Evolutionary conservation across 768 basidiomycete species (phyloP), one percentile per base, ranked within the genome.

Genomic region (Trametes coccinea): DNA sequence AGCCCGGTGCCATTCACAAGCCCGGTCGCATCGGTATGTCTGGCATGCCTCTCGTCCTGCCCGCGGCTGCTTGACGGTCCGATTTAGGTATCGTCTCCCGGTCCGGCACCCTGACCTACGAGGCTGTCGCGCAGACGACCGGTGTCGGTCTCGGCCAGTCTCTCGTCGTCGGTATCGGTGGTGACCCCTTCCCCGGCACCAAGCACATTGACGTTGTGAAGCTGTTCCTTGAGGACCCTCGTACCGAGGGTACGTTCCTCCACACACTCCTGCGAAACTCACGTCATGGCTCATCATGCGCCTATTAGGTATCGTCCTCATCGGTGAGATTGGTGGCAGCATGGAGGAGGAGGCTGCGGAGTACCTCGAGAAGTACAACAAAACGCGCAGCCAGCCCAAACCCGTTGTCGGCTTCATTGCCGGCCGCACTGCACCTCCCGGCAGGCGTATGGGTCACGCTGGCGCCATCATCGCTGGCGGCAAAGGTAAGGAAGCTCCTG

Each of bases 301-400:
- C 16, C 22, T 31, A 3, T 41, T 44, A 93, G 92, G 95, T 68
- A 95, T 99, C 66, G 96, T 99, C 64, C 80, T 98, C 64, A 99
- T 99, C 69, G 97, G 97, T 62, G 97, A 99, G 79, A 99, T 99
- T 68, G 97, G 97, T 65, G 97, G 97, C 22, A 90, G 93, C 7
- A 97, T 98, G 96, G 97, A 99, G 78, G 97, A 99, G 75, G 96
- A 98, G 66, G 97, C 97, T 6, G 97, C 97, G 5, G 97, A 95
- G 68, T 98, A 96, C 77, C 80, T 99, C 57, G 90, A 92, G 73
- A 82, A 84, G 75, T 89, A 92, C 80, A 99, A 99, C 82, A 92
- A 93, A 78, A 93, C 89, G 30, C 84, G 91, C 55, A 76, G 76
- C 57, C 80, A 87, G 66, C 93, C 93, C 59, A 99, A 99, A 77